Evolutionary conservation across 192 early-diverging fungal species (phyloP), one percentile per base, ranked within the genome.

Genomic region (Mortierella hygrophila): DNA sequence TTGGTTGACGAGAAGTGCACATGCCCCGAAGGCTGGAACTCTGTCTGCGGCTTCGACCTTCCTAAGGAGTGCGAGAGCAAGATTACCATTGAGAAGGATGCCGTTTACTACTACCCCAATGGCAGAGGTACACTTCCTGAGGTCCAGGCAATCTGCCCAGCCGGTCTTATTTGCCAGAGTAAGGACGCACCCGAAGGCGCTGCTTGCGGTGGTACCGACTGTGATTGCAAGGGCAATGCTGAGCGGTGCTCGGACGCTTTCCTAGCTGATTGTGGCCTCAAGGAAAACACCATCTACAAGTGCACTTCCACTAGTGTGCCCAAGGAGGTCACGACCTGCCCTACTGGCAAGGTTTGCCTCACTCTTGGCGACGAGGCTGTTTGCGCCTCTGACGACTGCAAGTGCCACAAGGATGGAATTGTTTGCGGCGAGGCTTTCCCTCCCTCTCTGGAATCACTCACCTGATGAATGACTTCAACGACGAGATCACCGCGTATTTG

Each of bases 361-460:
- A 40, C 47, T 11, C 1, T 75, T 11, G 46, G 26, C 1, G 74
- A 75, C 32, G 74, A 49, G 3, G 26, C 74, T 15, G 26, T 40
- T 23, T 75, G 74, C 35, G 26, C 54, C 5, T 8, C 35, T 6
- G 29, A 18, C 4, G 74, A 75, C 74, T 75, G 74, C 74, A 75
- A 75, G 54, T 75, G 74, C 54, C 29, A 46, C 32, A 32, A 20
- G 11, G 54, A 75, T 38, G 74, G 74, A 26, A 10, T 32, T 5
- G 35, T 75, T 38, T 75, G 74, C 54, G 74, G 74, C 38, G 74
- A 75, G 35, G 54, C 13, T 15, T 73, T 73, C 71, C 71, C 46
- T 47, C 71, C 6, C 26, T 21, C 16, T 41, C 35, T 41, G 74
- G 74, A 11, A 63, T 75, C 55, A 42, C 15, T 8, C 18, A 38